A percentile compares a stretch with the other conserved stretches of the same genome.
Evolutionary conservation across 2,329 filamentous ascomycete genomes (phyloP).

Genomic region (Epichloe festucae): DNA sequence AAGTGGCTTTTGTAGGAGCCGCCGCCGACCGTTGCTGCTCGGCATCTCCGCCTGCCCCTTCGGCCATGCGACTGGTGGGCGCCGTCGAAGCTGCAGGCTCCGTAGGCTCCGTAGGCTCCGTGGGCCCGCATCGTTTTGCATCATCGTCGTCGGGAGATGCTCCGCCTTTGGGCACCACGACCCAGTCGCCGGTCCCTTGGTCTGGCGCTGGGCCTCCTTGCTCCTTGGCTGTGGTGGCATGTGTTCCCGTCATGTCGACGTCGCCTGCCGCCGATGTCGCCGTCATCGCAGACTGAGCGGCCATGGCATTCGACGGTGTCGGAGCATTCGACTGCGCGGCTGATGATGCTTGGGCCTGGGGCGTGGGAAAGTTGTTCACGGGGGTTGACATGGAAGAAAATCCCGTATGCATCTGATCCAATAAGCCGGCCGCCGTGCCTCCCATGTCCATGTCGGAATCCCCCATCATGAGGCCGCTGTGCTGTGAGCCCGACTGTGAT

Average conservation of each 20-base stretch:
- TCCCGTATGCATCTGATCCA: slow-evolving; percentile 56
- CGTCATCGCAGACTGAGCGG: background rate
- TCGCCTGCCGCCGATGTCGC: slow-evolving; percentile 17
- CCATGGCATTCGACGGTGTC: slow-evolving; percentile 36
- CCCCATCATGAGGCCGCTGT: slow-evolving; percentile 43
- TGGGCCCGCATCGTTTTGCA: slow-evolving; percentile 3
- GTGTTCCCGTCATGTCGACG: slow-evolving; percentile 41
- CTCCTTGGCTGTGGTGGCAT: slow-evolving; percentile 19
- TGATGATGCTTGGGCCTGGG: slow-evolving; percentile 47
- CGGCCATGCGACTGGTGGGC: background rate
- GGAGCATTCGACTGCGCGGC: slow-evolving; percentile 41
- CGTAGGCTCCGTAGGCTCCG: background rate
- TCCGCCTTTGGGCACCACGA: slow-evolving; percentile 56
- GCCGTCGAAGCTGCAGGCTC: background rate
- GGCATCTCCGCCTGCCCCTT: background rate
- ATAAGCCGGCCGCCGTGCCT: slow-evolving; percentile 47
- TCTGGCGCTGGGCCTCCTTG: slow-evolving; percentile 29
- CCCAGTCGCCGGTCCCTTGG: slow-evolving; percentile 53
- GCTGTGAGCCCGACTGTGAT: slow-evolving; percentile 42
- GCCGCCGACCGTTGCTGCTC: slow-evolving; percentile 11
- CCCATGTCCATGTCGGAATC: slow-evolving; percentile 52
- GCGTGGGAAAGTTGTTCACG: slow-evolving; percentile 45
- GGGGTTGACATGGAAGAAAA: slow-evolving; percentile 49
- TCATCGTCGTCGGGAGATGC: slow-evolving; percentile 26
- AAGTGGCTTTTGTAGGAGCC: slow-evolving; percentile 23